Evolutionary conservation across 257 asterid genomes (phyloP), one percentile per base, ranked within the genome.

Genomic region (Nemophila menziesii): DNA sequence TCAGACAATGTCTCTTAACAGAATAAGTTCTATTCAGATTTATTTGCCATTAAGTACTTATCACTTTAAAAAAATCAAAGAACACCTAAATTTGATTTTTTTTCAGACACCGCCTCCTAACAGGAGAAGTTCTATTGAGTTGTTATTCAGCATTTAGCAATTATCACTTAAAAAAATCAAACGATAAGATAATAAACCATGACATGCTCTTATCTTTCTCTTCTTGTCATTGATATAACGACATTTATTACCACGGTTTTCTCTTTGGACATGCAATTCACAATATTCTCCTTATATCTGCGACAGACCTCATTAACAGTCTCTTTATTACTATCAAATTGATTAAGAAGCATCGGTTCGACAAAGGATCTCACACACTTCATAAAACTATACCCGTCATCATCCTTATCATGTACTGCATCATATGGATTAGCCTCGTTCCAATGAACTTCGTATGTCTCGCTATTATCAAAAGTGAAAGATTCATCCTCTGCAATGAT

Each of bases 171-270:
- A n/a, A n/a, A n/a, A n/a, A n/a, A n/a, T n/a, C n/a, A n/a, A n/a
- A n/a, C n/a, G n/a, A n/a, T n/a, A n/a, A n/a, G n/a, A n/a, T n/a
- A n/a, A n/a, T n/a, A n/a, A n/a, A n/a, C n/a, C n/a, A n/a, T n/a
- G n/a, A n/a, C n/a, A n/a, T n/a, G n/a, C n/a, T n/a, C n/a, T n/a
- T 24, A 24, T 24, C 33, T 39, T 39, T 18, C 9, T 39, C 1
- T 43, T 53, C 13, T 59, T 3, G 58, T 64, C 69, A 74, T 17
- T 9, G 70, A 58, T 12, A 71, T 56, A 8, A 64, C 69, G 57
- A 75, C 75, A 23, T 65, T 71, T 45, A 68, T 5, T 17, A 62
- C 56, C 33, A 53, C 57, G 5, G 63, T 48, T 3, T 59, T 65
- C 48, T 72, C 78, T 4, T 43, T 52, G 9, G 75, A 40, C 69